Base-by-base conservation (phyloP, 2,329 filamentous ascomycete species). In the Penicillium corylophilum region DNA sequence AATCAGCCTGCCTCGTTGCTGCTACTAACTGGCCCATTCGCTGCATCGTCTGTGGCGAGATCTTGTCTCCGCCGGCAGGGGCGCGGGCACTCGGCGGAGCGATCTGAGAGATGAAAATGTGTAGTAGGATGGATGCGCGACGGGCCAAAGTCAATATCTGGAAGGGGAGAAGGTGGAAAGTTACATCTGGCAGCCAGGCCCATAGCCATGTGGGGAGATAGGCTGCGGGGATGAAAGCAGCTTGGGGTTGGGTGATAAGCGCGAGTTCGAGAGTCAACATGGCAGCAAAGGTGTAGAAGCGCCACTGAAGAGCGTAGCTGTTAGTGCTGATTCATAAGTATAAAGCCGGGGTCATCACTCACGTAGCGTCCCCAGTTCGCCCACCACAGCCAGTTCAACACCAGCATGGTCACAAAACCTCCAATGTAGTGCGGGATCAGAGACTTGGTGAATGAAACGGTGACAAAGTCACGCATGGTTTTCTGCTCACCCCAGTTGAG, bases 71-170 rank as follows among this genome's bases (percentile, higher is more conserved):
- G 12, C 49, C 60, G 28, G 63, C 58, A 57, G 63, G 68, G 56
- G 50, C 68, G 59, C 73, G 74, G 57, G 65, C 72, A 12, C 89
- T 72, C 4, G 90, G 74, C 3, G 90, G 89, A 0, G 87, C 87
- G 45, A 95, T 81, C 71, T 95, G 90, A 5, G 86, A 86, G 51
- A 95, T 82, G 45, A 89, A 92, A 58, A 95, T 90, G 71, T 90
- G 92, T 23, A 90, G 73, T 2, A 90, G 92, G 46, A 97, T 76
- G 15, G 85, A 84, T 20, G 90, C 75, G 67, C 89, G 89, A 54
- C 92, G 85, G 5, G 87, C 83, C 6, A 97, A 81, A 13, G 80
- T 75, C 51, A 96, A 81, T 60, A 88, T 77, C 73, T 99, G 92
- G 68, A 94, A 99, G 2, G 92, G 93, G 4, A 97, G 80, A 59